phyloP scores from a whole-genome alignment of 225 moss, liverwort and hornwort genomes.

The Anthoceros angustus region DNA sequence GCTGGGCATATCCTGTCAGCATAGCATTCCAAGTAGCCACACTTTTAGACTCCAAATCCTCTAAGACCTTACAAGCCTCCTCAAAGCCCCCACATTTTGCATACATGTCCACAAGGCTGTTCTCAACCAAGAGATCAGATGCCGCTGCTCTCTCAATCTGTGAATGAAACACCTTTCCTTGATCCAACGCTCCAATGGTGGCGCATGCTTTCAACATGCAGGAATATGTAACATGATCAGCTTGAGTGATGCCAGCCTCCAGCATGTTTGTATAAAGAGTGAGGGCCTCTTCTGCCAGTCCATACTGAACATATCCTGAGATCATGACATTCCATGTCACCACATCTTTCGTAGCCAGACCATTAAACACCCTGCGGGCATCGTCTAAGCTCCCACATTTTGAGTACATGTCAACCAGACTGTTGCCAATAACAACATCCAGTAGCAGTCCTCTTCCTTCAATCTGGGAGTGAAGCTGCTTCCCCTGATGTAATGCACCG shows the following conservation, averaged over 20 bases:
- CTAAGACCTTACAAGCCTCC: background rate
- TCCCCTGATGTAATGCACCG: no score
- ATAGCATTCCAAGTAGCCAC: slow-evolving; percentile 1
- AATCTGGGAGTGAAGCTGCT: no score
- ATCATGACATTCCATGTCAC: no score
- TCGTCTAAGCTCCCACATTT: no score
- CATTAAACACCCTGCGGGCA: no score
- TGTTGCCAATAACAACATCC: no score
- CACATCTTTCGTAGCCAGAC: no score
- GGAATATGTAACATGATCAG: slow-evolving; percentile 3
- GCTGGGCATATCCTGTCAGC: slow-evolving; percentile 3
- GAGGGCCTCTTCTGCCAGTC: background rate
- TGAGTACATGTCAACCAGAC: no score
- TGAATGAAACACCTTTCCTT: slow-evolving; percentile 9
- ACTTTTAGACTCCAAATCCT: no score
- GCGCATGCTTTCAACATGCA: slow-evolving; percentile 11
- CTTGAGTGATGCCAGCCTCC: background rate
- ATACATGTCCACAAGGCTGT: slow-evolving; percentile 9
- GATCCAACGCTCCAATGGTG: slow-evolving; percentile 1
- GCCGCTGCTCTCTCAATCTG: background rate
- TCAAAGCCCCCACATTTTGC: slow-evolving; percentile 9
- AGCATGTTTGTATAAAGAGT: background rate
- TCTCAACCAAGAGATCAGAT: slow-evolving; percentile 3
- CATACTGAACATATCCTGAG: no score
- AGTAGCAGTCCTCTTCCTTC: no score